Percentiles rank a stretch among this genome's conserved stretches.
Evolutionary conservation across 1,284 basidiomycete genomes (phyloP).

Genomic region (Coriolopsis trogii): DNA sequence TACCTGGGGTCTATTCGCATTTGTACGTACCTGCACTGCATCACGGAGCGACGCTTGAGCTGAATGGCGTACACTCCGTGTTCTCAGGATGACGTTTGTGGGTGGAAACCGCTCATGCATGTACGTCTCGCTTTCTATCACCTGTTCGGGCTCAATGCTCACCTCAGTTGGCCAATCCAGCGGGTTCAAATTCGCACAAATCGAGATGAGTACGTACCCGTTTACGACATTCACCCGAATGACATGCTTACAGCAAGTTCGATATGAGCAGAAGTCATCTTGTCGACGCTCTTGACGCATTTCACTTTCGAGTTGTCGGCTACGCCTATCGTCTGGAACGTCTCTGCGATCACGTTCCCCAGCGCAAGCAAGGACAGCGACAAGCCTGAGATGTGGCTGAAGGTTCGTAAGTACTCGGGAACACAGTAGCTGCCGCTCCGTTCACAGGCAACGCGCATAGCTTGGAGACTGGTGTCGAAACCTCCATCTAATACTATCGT

Average conservation of each 20-base stretch:
- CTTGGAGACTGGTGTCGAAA: no score
- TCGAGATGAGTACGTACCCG: constrained; percentile 28
- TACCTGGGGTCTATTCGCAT: constrained; percentile 31
- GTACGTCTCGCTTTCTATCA: constrained; percentile 10
- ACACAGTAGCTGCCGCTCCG: no score
- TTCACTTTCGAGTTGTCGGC: constrained; percentile 25
- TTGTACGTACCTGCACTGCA: constrained; percentile 21
- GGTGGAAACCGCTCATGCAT: constrained; percentile 24
- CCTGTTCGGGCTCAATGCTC: background rate
- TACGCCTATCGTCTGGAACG: constrained; percentile 32
- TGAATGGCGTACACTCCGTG: background rate
- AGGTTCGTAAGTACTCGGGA: constrained; percentile 18
- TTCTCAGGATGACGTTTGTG: constrained; percentile 22
- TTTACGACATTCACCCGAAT: background rate
- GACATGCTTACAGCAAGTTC: background rate
- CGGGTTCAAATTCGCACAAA: constrained; percentile 29
- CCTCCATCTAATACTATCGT: no score
- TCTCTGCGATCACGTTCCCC: constrained; percentile 30
- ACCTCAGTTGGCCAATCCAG: no score
- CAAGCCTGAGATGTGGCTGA: constrained; percentile 30
- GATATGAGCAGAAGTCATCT: constrained; percentile 20
- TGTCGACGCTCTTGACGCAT: constrained; percentile 23
- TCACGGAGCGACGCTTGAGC: background rate
- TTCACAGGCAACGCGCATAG: no score
- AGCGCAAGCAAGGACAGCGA: constrained; percentile 26